A percentile compares a stretch with the other conserved stretches of the same genome.
Conservation (phyloP, 2,329 filamentous ascomycete species). For the Mycogone perniciosa region DNA sequence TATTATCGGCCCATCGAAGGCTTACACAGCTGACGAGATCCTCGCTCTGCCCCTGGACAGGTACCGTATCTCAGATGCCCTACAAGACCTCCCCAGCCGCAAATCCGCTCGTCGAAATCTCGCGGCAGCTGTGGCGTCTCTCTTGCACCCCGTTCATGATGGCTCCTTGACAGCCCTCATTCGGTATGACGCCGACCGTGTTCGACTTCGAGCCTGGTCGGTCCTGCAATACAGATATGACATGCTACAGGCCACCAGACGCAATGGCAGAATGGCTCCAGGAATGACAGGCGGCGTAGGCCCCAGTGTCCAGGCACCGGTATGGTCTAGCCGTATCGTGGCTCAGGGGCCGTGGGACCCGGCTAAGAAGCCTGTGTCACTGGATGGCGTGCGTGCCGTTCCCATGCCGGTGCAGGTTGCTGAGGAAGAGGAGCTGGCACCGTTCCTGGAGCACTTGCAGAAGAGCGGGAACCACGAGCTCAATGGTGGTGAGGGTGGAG, state of each 20-base stretch:
- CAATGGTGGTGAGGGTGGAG: constrained; percentile 19
- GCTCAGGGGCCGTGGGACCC: constrained; percentile 30
- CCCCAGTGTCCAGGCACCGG: constrained; percentile 26
- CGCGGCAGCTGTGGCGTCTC: constrained; percentile 25
- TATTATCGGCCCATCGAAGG: constrained; percentile 26
- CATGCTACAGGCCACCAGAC: constrained; percentile 25
- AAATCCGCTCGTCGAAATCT: constrained; percentile 26
- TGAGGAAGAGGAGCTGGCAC: constrained; percentile 25
- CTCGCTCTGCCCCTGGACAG: constrained; percentile 26
- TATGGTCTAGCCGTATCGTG: constrained; percentile 28
- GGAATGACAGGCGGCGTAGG: constrained; percentile 26
- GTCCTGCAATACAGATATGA: constrained; percentile 31
- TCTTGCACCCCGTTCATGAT: constrained; percentile 29
- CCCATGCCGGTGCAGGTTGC: constrained; percentile 31
- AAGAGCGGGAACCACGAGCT: constrained; percentile 25
- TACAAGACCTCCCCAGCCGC: constrained; percentile 30
- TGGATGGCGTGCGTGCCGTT: constrained; percentile 25
- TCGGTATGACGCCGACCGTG: constrained; percentile 31
- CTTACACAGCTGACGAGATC: constrained; percentile 31
- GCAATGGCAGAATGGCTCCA: constrained; percentile 23
- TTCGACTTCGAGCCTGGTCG: constrained; percentile 31
- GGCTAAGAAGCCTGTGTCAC: constrained; percentile 24
- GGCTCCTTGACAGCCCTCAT: constrained; percentile 32
- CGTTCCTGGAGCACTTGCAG: constrained; percentile 29
- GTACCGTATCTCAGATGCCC: constrained; percentile 24